Evolutionary conservation across 179 eudicot species (phyloP), one percentile per base, ranked within the genome.

Genomic region (Nepenthes alata): DNA sequence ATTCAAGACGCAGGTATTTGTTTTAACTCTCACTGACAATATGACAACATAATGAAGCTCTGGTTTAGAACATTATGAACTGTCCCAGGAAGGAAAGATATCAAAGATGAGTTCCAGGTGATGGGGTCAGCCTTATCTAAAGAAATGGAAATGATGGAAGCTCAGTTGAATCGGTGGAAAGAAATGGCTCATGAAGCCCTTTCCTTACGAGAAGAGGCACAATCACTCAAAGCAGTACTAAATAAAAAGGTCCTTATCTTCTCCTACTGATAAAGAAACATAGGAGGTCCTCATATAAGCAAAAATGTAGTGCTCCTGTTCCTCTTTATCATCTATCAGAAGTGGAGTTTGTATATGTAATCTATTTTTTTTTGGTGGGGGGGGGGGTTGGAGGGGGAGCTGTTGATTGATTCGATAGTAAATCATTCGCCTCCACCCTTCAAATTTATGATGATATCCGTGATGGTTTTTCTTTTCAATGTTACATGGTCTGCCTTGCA

Each of bases 81-180:
- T 63, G 44, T 35, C 65, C 41, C 83, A 91, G 98, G 95, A 68
- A 81, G 89, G 59, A 79, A 85, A 59, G 98, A 91, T 76, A 74
- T 89, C 59, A 89, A 86, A 78, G 79, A 81, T 47, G 98, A 91
- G 75, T 91, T 91, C 59, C 84, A 74, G 51, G 85, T 89, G 49
- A 89, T 91, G 98, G 75, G 83, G 37, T 81, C 87, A 16, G 87
- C 98, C 60, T 78, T 91, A 70, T 81, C 91, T 6, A 91, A 85
- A 81, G 98, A 91, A 79, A 78, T 83, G 79, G 80, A 68, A 65
- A 83, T 91, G 89, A 89, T 89, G 88, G 87, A 89, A 72, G 79
- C 86, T 47, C 98, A 86, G 78, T 62, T 91, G 71, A 84, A 81
- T 71, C 83, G 87, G 59, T 91, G 96, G 96, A 80, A 84, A 69